Percentiles rank a stretch among this genome's conserved stretches.
phyloP scores from a whole-genome alignment of 2,329 filamentous ascomycete species.

The Cladophialophora psammophila region DNA sequence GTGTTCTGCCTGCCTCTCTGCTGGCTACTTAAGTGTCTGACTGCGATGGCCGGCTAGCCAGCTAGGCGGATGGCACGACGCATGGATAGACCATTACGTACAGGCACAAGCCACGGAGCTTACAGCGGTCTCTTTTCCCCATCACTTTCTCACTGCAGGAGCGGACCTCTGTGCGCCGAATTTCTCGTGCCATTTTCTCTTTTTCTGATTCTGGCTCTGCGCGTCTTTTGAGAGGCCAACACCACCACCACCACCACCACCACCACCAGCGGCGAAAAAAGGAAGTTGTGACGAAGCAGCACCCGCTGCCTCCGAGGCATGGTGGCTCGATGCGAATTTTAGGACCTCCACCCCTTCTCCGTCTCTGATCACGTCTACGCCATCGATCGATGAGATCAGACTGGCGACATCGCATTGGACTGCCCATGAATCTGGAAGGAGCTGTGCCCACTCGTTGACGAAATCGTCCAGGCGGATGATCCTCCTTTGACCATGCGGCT shows the following conservation, averaged over 20 bases:
- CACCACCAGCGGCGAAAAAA: background rate
- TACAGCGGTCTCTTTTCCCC: no score
- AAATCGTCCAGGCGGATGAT: conserved; percentile 22
- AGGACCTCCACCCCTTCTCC: conserved; percentile 19
- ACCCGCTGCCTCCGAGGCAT: no score
- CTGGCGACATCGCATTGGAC: conserved; percentile 27
- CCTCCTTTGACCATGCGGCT: background rate
- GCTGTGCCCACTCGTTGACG: conserved; percentile 27
- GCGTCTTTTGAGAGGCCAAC: background rate
- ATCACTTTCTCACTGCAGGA: conserved; percentile 10
- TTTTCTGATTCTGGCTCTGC: conserved; percentile 26
- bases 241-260: background rate
- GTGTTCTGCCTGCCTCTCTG: no score
- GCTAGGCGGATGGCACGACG: no score
- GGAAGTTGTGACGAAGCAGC: no score
- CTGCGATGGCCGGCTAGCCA: no score
- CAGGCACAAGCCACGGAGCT: background rate
- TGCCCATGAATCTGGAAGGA: conserved; percentile 35
- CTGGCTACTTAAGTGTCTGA: no score
- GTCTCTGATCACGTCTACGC: conserved; percentile 12
- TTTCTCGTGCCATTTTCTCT: conserved; percentile 43
- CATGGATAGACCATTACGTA: background rate
- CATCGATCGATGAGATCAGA: conserved; percentile 16
- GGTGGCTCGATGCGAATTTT: conserved; percentile 1
- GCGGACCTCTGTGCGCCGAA: conserved; percentile 39